Conservation (phyloP, 2,329 filamentous ascomycete genomes). For the Fusarium fracticaudum region DNA sequence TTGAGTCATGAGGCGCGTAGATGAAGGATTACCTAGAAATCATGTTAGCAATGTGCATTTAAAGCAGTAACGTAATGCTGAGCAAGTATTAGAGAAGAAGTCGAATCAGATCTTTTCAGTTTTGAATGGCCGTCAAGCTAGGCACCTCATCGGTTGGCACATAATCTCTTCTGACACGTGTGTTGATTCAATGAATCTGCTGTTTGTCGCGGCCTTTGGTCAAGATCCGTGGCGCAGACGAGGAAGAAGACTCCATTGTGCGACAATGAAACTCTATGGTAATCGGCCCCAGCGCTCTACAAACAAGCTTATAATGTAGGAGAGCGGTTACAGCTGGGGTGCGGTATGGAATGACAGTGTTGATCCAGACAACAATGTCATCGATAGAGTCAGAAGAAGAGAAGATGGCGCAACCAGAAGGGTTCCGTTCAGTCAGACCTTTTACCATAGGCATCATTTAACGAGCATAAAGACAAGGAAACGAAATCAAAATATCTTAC, state of each 20-base stretch:
- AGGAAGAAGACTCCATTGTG: conserved; percentile 64
- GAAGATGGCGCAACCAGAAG: conserved; percentile 56
- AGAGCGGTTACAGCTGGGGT: conserved; percentile 14
- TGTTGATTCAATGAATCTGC: conserved; percentile 6
- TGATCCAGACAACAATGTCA: conserved; percentile 19
- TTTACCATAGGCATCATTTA: conserved; percentile 72
- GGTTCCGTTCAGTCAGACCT: conserved; percentile 66
- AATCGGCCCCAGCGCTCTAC: conserved; percentile 26
- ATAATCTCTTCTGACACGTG: conserved; percentile 32
- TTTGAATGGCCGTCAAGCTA: conserved; percentile 61
- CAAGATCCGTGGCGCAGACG: conserved; percentile 55
- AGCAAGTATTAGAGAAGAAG: conserved; percentile 1
- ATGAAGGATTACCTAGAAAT: neutral
- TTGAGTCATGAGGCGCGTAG: conserved; percentile 9
- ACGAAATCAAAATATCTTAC: conserved; percentile 24
- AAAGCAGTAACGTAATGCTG: neutral
- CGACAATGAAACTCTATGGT: conserved; percentile 46
- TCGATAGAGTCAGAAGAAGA: conserved; percentile 25
- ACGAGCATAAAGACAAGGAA: conserved; percentile 9
- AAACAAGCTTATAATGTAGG: conserved; percentile 20
- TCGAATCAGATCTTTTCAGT: conserved; percentile 81
- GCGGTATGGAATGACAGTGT: conserved; percentile 22
- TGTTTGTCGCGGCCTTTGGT: conserved; percentile 71
- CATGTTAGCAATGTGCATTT: conserved; percentile 9
- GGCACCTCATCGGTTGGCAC: conserved; percentile 61